These are phyloP conservation scores for Dothideomycetes sp. DNA, from an alignment of 2,329 filamentous ascomycete species.

Conservation along the genomic window DNA sequence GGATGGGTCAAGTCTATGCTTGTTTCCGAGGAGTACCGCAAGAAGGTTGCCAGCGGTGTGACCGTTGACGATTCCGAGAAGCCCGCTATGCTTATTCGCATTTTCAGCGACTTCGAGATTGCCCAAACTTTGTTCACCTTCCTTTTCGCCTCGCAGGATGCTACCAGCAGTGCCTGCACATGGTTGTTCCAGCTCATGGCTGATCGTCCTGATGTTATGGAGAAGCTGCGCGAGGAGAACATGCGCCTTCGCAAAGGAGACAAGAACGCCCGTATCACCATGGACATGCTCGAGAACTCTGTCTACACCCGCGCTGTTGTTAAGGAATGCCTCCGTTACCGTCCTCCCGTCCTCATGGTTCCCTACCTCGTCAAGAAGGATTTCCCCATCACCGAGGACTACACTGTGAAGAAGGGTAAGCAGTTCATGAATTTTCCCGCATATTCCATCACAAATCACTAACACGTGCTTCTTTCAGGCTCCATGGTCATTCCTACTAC, in stretches of 20 bases:
- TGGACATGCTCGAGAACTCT: constrained; percentile 84
- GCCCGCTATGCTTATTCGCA: constrained; percentile 70
- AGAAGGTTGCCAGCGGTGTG: constrained; percentile 65
- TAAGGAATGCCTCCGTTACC: constrained; percentile 83
- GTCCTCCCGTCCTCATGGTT: constrained; percentile 94
- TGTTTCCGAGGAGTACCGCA: constrained; percentile 71
- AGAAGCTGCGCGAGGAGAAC: constrained; percentile 88
- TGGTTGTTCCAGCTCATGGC: constrained; percentile 95
- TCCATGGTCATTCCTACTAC: constrained; percentile 92
- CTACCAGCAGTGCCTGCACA: constrained; percentile 83
- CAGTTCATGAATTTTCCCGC: neutral
- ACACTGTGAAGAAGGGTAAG: constrained; percentile 76
- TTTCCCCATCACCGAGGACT: constrained; percentile 78
- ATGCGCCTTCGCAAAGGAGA: constrained; percentile 66
- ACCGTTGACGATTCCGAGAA: constrained; percentile 58
- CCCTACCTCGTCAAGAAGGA: constrained; percentile 91
- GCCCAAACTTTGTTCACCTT: constrained; percentile 91
- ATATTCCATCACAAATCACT: too few species aligned
- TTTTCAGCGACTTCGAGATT: constrained; percentile 86
- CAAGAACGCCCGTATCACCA: constrained; percentile 56
- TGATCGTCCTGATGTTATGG: constrained; percentile 84
- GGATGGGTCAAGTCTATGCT: constrained; percentile 86
- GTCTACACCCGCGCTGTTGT: constrained; percentile 86
- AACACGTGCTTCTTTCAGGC: constrained; percentile 36
- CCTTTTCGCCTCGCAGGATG: constrained; percentile 94